These are phyloP conservation scores for Nothophaeocryptopus gaeumannii DNA, from an alignment of 2,329 filamentous ascomycete genomes.

Conservation along the genomic window DNA sequence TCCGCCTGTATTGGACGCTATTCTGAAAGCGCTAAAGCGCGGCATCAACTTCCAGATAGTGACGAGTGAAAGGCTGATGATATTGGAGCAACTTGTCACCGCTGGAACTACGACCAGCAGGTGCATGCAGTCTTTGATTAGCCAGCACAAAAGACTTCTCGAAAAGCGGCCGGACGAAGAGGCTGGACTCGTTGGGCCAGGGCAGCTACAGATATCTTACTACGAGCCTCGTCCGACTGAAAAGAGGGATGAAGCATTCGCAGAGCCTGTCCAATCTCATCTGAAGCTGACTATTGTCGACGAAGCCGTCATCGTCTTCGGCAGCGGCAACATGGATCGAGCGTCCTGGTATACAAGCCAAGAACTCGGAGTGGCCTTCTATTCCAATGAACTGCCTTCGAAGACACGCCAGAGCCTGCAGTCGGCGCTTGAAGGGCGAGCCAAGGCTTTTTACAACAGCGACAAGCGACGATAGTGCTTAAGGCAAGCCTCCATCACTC, in stretches of 20 bases:
- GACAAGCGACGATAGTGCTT: background rate
- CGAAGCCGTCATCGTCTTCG: slow-evolving; percentile 63
- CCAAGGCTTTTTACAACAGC: slow-evolving; percentile 15
- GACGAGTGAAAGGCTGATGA: slow-evolving; percentile 36
- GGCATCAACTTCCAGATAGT: slow-evolving; percentile 61
- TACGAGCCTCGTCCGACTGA: slow-evolving; percentile 48
- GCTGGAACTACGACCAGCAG: slow-evolving; percentile 69
- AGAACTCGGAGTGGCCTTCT: slow-evolving; percentile 67
- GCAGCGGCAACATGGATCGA: slow-evolving; percentile 80
- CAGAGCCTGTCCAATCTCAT: slow-evolving; percentile 68
- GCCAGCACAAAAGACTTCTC: slow-evolving; percentile 46
- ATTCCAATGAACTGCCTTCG: slow-evolving; percentile 41
- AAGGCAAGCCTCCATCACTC: slow-evolving; percentile 1
- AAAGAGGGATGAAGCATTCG: slow-evolving; percentile 19
- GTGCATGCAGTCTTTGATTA: slow-evolving; percentile 60
- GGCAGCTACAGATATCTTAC: slow-evolving; percentile 58
- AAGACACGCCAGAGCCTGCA: slow-evolving; percentile 18
- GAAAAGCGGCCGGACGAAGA: slow-evolving; percentile 40
- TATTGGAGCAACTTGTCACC: slow-evolving; percentile 76
- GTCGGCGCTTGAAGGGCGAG: slow-evolving; percentile 19
- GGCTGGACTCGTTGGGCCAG: slow-evolving; percentile 43
- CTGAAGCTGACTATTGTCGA: slow-evolving; percentile 76
- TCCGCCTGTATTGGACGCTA: slow-evolving; percentile 58
- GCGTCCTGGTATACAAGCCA: slow-evolving; percentile 86
- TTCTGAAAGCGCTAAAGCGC: slow-evolving; percentile 60